Conservation (phyloP, 192 early-diverging fungal genomes). For the Gonapodya sp. region DNA sequence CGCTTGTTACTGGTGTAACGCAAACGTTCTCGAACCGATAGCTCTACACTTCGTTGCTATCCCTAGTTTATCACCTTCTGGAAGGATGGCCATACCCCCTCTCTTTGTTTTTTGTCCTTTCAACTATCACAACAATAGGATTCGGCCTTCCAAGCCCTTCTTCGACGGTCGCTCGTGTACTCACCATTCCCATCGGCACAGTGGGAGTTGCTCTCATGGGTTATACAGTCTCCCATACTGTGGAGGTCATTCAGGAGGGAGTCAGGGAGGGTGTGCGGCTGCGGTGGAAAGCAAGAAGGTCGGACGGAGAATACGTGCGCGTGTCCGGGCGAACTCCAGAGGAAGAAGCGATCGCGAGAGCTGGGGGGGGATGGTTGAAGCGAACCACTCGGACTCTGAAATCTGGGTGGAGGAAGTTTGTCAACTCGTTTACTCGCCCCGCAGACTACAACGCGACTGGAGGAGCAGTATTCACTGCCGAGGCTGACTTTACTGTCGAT, state of each 20-base stretch:
- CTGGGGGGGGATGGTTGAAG: not conserved
- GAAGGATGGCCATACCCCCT: conserved; percentile 1
- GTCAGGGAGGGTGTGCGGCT: not conserved
- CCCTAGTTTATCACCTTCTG: not conserved
- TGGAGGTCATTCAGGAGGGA: not conserved
- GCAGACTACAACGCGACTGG: not conserved
- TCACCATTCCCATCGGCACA: not conserved
- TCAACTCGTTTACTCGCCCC: not conserved
- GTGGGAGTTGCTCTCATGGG: not conserved
- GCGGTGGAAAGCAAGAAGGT: not conserved
- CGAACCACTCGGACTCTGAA: not conserved
- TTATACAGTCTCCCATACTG: not conserved
- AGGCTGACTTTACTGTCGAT: no score
- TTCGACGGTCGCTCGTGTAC: not conserved
- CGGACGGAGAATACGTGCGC: not conserved
- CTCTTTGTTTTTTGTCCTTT: not conserved
- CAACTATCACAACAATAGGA: not conserved
- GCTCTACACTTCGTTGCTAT: not conserved
- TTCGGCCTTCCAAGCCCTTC: not conserved
- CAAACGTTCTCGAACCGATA: not conserved
- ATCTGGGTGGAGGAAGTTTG: not conserved
- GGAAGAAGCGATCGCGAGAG: not conserved
- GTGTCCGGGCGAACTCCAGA: not conserved
- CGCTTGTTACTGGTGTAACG: not conserved
- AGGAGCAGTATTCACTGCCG: no score